phyloP scores from a whole-genome alignment of 73 alveolate genomes.

The Paramecium sexaurelia region DNA sequence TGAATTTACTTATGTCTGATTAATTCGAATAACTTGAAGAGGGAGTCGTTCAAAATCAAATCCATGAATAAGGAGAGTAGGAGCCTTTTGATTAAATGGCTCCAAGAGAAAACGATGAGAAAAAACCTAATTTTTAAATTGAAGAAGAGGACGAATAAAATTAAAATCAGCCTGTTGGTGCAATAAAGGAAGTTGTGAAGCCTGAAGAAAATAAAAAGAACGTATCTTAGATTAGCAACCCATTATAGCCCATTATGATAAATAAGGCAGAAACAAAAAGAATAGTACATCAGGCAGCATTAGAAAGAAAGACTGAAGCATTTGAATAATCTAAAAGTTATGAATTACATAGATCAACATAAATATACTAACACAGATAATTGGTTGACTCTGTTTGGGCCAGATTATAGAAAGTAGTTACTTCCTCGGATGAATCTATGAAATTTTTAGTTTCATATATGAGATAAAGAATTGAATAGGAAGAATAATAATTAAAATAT shows the following conservation, averaged over 20 bases:
- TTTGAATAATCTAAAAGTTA: slow-evolving; percentile 2
- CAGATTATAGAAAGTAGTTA: neutral
- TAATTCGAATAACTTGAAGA: neutral
- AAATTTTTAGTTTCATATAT: slow-evolving; percentile 29
- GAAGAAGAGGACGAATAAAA: slow-evolving; percentile 15
- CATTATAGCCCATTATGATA: slow-evolving; percentile 3
- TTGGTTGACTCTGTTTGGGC: slow-evolving; percentile 49
- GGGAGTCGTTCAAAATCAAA: neutral
- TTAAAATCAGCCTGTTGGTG: neutral
- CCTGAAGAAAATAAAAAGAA: neutral
- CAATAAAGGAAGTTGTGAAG: neutral
- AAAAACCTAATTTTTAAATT: neutral
- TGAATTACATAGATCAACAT: neutral
- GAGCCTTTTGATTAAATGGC: neutral
- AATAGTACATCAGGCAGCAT: slow-evolving; percentile 43
- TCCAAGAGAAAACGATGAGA: neutral
- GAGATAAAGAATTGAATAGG: slow-evolving; percentile 33
- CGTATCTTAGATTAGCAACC: neutral
- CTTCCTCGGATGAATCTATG: slow-evolving; percentile 57
- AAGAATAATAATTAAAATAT: slow-evolving; percentile 17
- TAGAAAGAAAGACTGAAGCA: slow-evolving; percentile 56
- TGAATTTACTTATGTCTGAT: slow-evolving; percentile 24
- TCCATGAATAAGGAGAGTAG: neutral
- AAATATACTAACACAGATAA: neutral
- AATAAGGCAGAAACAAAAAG: slow-evolving; percentile 31